Percentiles rank a stretch among this genome's conserved stretches.
phyloP scores from a whole-genome alignment of 805 yeast genomes.

The Isabelozyma heimii region DNA sequence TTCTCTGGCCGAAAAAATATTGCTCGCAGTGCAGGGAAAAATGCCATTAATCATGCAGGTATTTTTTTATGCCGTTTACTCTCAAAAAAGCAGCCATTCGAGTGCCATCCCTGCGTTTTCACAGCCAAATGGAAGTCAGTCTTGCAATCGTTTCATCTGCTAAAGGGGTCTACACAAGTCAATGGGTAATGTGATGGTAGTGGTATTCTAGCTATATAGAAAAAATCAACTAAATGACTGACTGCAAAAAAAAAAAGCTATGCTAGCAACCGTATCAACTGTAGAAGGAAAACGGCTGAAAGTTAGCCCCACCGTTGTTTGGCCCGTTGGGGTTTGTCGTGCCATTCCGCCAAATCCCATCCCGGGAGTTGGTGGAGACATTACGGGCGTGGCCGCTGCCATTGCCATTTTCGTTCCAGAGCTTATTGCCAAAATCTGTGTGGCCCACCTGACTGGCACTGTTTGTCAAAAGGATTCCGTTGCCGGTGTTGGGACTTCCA shows the following conservation, averaged over 20 bases:
- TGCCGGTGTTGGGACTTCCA: not conserved
- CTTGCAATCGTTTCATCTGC: too few relatives aligned
- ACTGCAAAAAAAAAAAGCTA: too few relatives aligned
- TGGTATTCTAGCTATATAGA: too few relatives aligned
- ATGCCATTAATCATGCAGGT: not conserved
- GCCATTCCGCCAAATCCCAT: not conserved
- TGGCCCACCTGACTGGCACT: not conserved
- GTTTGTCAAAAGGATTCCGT: not conserved
- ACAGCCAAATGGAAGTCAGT: too few relatives aligned
- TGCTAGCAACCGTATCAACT: not conserved
- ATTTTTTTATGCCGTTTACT: not conserved
- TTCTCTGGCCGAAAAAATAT: not conserved
- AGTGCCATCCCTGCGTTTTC: too few relatives aligned
- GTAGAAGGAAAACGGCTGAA: not conserved
- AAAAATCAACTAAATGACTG: too few relatives aligned
- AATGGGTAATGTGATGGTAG: too few relatives aligned
- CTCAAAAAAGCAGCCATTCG: not conserved
- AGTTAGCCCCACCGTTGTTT: not conserved
- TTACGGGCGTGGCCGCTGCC: not conserved
- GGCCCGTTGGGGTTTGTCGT: not conserved
- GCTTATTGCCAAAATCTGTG: not conserved
- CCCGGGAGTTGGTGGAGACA: not conserved
- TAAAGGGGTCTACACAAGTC: too few relatives aligned
- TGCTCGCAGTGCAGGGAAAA: not conserved
- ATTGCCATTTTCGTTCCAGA: not conserved